Evolutionary conservation across 345 rosid genomes (phyloP).

Genomic region (Arabidopsis suecica): DNA sequence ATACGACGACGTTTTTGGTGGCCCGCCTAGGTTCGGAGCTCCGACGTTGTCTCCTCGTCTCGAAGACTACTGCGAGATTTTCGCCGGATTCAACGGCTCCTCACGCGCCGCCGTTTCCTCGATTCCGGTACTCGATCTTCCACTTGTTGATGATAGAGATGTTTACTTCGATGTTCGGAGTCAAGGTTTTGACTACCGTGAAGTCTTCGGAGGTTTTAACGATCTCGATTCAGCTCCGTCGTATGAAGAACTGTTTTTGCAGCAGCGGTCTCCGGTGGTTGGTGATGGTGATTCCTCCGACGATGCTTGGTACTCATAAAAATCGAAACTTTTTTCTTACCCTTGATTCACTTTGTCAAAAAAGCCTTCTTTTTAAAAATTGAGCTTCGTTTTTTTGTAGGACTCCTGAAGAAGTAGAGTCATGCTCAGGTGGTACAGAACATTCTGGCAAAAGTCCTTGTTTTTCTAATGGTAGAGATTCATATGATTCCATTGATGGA

Average conservation of each 20-base stretch:
- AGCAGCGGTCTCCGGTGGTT: conserved; percentile 50
- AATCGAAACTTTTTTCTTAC: neutral
- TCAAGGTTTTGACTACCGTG: conserved; percentile 67
- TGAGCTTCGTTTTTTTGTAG: conserved; percentile 45
- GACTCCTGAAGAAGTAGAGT: conserved; percentile 76
- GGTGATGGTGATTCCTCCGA: conserved; percentile 63
- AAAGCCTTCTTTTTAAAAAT: neutral
- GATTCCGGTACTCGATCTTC: conserved; percentile 93
- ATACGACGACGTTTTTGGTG: conserved; percentile 83
- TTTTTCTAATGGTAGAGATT: conserved; percentile 64
- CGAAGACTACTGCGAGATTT: conserved; percentile 85
- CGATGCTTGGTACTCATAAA: conserved; percentile 68
- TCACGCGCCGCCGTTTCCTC: conserved; percentile 68
- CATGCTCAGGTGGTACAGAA: conserved; percentile 63
- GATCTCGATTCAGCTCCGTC: conserved; percentile 68
- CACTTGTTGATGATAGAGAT: conserved; percentile 53
- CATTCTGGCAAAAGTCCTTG: conserved; percentile 58
- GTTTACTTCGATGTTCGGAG: conserved; percentile 68
- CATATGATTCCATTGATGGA: conserved; percentile 62
- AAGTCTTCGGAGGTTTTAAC: conserved; percentile 73
- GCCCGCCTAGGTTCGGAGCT: conserved; percentile 62
- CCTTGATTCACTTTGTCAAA: neutral
- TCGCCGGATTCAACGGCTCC: conserved; percentile 72
- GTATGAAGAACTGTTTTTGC: conserved; percentile 61
- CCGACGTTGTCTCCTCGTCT: conserved; percentile 76